These are phyloP conservation scores for Kwoniella shandongensis DNA, from an alignment of 768 basidiomycete genomes.

Conservation along the genomic window DNA sequence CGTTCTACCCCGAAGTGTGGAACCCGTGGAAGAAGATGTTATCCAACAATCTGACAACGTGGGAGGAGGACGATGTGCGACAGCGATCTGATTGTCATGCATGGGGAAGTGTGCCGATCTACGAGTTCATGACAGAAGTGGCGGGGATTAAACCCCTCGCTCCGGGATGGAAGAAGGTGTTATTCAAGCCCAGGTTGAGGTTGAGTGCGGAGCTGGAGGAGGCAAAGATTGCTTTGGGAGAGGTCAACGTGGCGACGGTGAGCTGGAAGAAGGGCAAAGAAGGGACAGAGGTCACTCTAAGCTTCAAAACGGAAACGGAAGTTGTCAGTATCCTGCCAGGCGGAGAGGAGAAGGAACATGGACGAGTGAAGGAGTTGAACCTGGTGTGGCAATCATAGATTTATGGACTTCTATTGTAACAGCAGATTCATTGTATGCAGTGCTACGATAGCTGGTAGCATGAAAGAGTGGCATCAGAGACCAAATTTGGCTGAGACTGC, in stretches of 20 bases:
- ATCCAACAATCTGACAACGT: slow-evolving; percentile 29
- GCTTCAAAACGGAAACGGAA: slow-evolving; percentile 4
- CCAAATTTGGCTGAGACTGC: too few relatives aligned
- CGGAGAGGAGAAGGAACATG: slow-evolving; percentile 5
- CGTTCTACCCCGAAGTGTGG: slow-evolving; percentile 14
- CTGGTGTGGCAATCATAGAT: background rate
- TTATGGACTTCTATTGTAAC: too few relatives aligned
- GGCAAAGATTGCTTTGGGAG: slow-evolving; percentile 15
- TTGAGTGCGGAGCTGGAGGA: slow-evolving; percentile 8
- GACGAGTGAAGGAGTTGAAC: slow-evolving; percentile 1
- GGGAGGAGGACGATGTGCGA: slow-evolving; percentile 40
- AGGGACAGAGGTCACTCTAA: slow-evolving; percentile 3
- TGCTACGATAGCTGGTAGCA: too few relatives aligned
- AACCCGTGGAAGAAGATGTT: slow-evolving; percentile 32
- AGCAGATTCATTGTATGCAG: too few relatives aligned
- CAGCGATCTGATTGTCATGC: slow-evolving; percentile 38
- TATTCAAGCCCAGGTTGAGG: slow-evolving; percentile 17
- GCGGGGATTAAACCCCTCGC: slow-evolving; percentile 27
- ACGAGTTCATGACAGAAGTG: slow-evolving; percentile 34
- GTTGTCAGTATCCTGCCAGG: slow-evolving; percentile 13
- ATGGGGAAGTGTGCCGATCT: slow-evolving; percentile 34
- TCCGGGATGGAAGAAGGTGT: slow-evolving; percentile 21
- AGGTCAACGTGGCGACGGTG: slow-evolving; percentile 9
- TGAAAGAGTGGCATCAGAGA: too few relatives aligned
- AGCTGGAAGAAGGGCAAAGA: slow-evolving; percentile 14